These are phyloP conservation scores for Globisporangium okanoganense DNA, from an alignment of 352 stramenopile species.

Conservation along the genomic window DNA sequence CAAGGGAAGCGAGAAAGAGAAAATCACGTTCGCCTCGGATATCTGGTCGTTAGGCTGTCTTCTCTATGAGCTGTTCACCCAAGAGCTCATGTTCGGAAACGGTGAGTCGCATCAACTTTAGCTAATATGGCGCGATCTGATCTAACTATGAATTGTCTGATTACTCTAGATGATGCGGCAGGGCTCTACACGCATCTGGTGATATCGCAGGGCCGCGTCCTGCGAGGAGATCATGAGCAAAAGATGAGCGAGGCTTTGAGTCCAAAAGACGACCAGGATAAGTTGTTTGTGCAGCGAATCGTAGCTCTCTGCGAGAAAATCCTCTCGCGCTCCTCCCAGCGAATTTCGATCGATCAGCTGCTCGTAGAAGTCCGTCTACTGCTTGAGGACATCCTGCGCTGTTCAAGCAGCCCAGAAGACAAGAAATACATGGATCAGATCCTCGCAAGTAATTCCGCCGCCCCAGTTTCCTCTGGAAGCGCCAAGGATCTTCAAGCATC, in stretches of 20 bases:
- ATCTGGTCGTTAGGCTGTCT: constrained; percentile 72
- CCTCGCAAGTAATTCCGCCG: background rate
- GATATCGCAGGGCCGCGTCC: constrained; percentile 21
- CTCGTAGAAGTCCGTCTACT: constrained; percentile 18
- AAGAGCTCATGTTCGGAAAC: constrained; percentile 63
- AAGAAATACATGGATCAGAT: constrained; percentile 9
- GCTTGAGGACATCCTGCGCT: constrained; percentile 23
- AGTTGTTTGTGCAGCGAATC: constrained; percentile 24
- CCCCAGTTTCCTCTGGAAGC: background rate
- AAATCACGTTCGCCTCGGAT: constrained; percentile 48
- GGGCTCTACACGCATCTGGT: constrained; percentile 58
- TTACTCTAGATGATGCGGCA: constrained; percentile 56
- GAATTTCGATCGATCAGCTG: constrained; percentile 25
- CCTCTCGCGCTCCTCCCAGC: constrained; percentile 22
- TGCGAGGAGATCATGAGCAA: constrained; percentile 39
- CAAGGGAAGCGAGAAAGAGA: constrained; percentile 28
- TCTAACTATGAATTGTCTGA: too few relatives aligned
- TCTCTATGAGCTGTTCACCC: constrained; percentile 60
- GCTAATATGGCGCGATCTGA: background rate
- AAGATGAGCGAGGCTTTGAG: constrained; percentile 30
- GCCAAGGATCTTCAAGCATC: background rate
- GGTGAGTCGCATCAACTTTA: constrained; percentile 18
- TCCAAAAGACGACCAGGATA: constrained; percentile 27
- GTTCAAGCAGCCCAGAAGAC: constrained; percentile 20
- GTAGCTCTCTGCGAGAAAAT: constrained; percentile 28